Base-by-base conservation (phyloP, 164 flowering plant genomes). In the Akebia trifoliata region DNA sequence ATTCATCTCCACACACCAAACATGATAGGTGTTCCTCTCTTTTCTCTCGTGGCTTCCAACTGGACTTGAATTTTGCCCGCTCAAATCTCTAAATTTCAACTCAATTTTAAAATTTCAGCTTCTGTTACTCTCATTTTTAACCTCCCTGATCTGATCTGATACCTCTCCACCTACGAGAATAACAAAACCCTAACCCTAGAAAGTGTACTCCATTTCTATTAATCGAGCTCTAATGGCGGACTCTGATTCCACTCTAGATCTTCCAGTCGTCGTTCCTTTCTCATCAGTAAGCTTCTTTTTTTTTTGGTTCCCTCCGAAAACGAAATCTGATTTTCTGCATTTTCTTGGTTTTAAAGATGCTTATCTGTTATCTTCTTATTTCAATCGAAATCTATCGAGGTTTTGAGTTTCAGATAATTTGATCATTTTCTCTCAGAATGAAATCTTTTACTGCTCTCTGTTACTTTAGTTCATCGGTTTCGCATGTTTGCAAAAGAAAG, bases 401-500 rank as follows among this genome's bases (percentile, higher is more conserved):
- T 2, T 14, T 24, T 32, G 5, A 36, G 21, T 26, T 43, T 18
- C 35, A 20, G 43, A 51, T 49, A 10, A 30, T 22, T 49, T 40
- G 34, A 22, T 20, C 2, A 11, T 14, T 24, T 32, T 63, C 53
- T 35, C 15, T 47, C 17, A n/a, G n/a, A n/a, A 46, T 50, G 25
- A 29, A 25, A n/a, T 14, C 25, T 59, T 21, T 50, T 8, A 7
- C 17, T 35, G 0, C n/a, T 60, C 15, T 28, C 8, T 31, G 9
- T 26, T 30, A 40, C 17, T 37, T 40, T 26, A 6, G 45, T 64
- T 50, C 55, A n/a, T n/a, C n/a, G n/a, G n/a, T n/a, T n/a, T n/a
- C n/a, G n/a, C n/a, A n/a, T n/a, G n/a, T n/a, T n/a, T 63, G 72
- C 76, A 84, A 90, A 79, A 65, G 69, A 87, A 83, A 67, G 89